phyloP scores from a whole-genome alignment of 306 rosid species.

The Adenanthera pavonina region DNA sequence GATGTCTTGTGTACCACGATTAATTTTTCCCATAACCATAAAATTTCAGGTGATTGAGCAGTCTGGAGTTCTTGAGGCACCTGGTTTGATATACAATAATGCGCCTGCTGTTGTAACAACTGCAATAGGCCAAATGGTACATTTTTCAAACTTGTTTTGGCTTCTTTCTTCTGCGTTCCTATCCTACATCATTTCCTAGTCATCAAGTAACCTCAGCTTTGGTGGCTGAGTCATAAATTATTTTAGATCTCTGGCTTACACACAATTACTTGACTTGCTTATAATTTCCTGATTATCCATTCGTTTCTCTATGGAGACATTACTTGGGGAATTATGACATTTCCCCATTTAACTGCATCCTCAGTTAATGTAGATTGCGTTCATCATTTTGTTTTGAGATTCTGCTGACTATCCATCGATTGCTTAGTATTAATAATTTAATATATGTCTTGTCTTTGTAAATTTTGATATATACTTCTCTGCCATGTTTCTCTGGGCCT shows the following conservation, averaged over 20 bases:
- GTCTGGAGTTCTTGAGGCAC: constrained; percentile 74
- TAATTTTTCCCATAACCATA: not conserved
- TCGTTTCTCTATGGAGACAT: constrained; percentile 26
- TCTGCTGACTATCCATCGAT: not conserved
- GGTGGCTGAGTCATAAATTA: not conserved
- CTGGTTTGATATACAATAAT: constrained; percentile 57
- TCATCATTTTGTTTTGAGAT: constrained; percentile 19
- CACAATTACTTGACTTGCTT: not conserved
- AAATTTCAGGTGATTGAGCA: constrained; percentile 77
- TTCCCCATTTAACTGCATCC: constrained; percentile 7
- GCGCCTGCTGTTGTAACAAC: constrained; percentile 74
- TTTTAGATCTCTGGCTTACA: constrained; percentile 9
- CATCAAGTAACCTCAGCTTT: constrained; percentile 15
- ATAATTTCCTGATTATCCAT: not conserved
- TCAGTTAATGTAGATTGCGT: not conserved
- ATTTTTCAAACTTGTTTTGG: constrained; percentile 29
- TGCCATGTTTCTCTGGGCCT: not conserved
- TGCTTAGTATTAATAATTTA: constrained; percentile 1
- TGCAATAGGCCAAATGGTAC: constrained; percentile 91
- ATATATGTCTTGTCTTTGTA: not conserved
- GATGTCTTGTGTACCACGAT: constrained; percentile 9
- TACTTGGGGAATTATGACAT: constrained; percentile 16
- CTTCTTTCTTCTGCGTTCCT: constrained; percentile 11
- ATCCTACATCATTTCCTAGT: constrained; percentile 26
- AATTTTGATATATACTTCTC: constrained; percentile 12